Conservation (phyloP, 805 yeast species). For the Candida sakaeoensis region DNA sequence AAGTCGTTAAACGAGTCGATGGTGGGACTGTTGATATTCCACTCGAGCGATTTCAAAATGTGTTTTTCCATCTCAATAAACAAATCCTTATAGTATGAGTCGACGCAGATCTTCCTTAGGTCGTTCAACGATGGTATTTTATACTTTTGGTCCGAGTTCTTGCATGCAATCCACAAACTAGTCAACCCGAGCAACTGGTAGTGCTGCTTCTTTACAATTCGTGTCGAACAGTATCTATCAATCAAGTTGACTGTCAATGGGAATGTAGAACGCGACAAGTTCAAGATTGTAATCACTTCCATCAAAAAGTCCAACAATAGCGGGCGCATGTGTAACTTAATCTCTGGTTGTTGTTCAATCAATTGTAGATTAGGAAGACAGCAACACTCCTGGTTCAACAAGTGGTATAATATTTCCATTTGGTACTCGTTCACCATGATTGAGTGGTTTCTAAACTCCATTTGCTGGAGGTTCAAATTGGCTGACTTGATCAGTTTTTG, state of each 20-base stretch:
- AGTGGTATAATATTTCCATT: conserved; percentile 37
- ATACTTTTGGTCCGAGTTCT: conserved; percentile 51
- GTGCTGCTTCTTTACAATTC: conserved; percentile 44
- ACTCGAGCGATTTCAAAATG: conserved; percentile 56
- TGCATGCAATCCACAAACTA: conserved; percentile 42
- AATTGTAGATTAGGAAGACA: conserved; percentile 31
- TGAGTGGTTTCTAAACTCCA: conserved; percentile 48
- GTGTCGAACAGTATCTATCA: conserved; percentile 42
- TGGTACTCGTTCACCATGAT: conserved; percentile 43
- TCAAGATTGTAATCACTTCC: conserved; percentile 42
- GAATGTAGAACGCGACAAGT: conserved; percentile 37
- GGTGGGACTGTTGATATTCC: conserved; percentile 62
- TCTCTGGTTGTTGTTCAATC: conserved; percentile 45
- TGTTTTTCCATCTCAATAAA: conserved; percentile 69
- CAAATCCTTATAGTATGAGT: conserved; percentile 51
- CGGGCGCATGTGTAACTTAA: conserved; percentile 42
- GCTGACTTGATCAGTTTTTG: conserved; percentile 35
- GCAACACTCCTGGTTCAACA: conserved; percentile 24
- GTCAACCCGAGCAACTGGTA: conserved; percentile 43
- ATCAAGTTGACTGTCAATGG: conserved; percentile 43
- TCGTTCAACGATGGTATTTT: conserved; percentile 54
- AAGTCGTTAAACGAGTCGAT: conserved; percentile 63
- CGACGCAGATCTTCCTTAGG: conserved; percentile 54
- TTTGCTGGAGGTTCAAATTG: conserved; percentile 38
- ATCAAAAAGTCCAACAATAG: conserved; percentile 39